Evolutionary conservation across 2,329 filamentous ascomycete genomes (phyloP).

Genomic region (Penicillium palitans): DNA sequence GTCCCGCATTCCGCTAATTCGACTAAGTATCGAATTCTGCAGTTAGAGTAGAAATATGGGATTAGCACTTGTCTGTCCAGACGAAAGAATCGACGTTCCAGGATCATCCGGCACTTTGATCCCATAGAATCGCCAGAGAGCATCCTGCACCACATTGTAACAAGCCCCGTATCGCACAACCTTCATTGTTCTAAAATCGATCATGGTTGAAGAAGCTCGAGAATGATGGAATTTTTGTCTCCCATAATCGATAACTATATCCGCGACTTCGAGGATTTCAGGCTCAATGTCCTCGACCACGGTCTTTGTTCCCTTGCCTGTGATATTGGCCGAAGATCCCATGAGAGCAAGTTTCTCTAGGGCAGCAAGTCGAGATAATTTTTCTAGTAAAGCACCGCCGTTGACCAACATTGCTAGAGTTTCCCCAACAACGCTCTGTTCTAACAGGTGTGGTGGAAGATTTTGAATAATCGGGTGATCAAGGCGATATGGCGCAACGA

Average conservation of each 20-base stretch:
- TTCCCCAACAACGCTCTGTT: slow-evolving; percentile 18
- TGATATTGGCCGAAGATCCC: slow-evolving; percentile 35
- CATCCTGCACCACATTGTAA: slow-evolving; percentile 33
- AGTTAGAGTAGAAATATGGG: background rate
- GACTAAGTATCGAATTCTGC: background rate
- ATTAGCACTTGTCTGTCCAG: background rate
- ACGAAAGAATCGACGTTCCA: slow-evolving; percentile 11
- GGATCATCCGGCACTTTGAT: slow-evolving; percentile 25
- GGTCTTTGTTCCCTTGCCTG: slow-evolving; percentile 32
- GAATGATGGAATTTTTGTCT: slow-evolving; percentile 27
- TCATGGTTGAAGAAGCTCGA: slow-evolving; percentile 31
- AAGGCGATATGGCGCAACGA: slow-evolving; percentile 24
- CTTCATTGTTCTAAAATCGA: slow-evolving; percentile 28
- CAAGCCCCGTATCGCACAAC: slow-evolving; percentile 33
- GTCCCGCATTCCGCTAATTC: background rate
- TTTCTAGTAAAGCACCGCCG: slow-evolving; percentile 29
- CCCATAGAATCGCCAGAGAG: slow-evolving; percentile 21
- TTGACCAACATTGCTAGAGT: slow-evolving; percentile 34
- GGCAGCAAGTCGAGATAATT: slow-evolving; percentile 26
- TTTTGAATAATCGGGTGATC: slow-evolving; percentile 29
- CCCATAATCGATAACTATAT: slow-evolving; percentile 38
- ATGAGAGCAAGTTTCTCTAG: slow-evolving; percentile 26
- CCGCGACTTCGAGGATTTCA: slow-evolving; percentile 29
- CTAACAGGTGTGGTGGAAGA: slow-evolving; percentile 17
- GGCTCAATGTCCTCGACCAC: slow-evolving; percentile 32